phyloP scores from a whole-genome alignment of 2,329 filamentous ascomycete genomes.

The Cephalotrichum gorgonifer region DNA sequence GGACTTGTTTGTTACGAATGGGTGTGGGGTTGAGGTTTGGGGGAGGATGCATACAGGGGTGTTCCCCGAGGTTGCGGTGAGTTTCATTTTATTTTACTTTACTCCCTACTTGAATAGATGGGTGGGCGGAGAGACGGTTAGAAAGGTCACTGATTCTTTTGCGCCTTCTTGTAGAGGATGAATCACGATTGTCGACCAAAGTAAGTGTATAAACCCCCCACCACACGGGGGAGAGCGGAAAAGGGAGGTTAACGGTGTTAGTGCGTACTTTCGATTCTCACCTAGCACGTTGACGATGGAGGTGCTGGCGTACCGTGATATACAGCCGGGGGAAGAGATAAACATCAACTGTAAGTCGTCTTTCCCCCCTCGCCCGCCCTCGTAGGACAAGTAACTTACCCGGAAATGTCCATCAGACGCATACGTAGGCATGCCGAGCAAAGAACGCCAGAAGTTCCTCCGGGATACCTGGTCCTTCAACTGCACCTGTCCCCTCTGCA shows the following conservation, averaged over 20 bases:
- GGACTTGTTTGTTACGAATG: constrained; percentile 22
- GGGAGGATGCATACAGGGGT: constrained; percentile 15
- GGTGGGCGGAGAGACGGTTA: too few relatives aligned
- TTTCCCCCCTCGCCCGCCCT: background rate
- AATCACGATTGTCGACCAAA: constrained; percentile 26
- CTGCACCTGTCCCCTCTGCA: constrained; percentile 16
- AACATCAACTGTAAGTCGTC: constrained; percentile 21
- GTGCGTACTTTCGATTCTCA: constrained; percentile 21
- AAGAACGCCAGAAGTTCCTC: constrained; percentile 13
- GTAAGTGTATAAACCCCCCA: constrained; percentile 11
- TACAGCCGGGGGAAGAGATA: constrained; percentile 22
- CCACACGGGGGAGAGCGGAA: too few relatives aligned
- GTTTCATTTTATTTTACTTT: constrained; percentile 5
- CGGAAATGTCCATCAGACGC: constrained; percentile 11
- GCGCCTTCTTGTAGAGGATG: constrained; percentile 18
- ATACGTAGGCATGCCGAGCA: constrained; percentile 14
- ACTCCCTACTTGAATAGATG: too few relatives aligned
- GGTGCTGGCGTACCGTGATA: constrained; percentile 21
- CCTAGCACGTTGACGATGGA: constrained; percentile 18
- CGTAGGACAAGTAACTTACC: background rate
- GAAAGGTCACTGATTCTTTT: too few relatives aligned
- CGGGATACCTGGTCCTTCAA: constrained; percentile 15
- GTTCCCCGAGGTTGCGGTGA: constrained; percentile 22
- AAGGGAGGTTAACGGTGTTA: constrained; percentile 6
- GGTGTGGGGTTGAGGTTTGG: constrained; percentile 15